Percentiles rank a stretch among this genome's conserved stretches.
These are phyloP conservation scores for Filosporella fistucella DNA, from an alignment of 495 filamentous ascomycete species.

Conservation along the genomic window DNA sequence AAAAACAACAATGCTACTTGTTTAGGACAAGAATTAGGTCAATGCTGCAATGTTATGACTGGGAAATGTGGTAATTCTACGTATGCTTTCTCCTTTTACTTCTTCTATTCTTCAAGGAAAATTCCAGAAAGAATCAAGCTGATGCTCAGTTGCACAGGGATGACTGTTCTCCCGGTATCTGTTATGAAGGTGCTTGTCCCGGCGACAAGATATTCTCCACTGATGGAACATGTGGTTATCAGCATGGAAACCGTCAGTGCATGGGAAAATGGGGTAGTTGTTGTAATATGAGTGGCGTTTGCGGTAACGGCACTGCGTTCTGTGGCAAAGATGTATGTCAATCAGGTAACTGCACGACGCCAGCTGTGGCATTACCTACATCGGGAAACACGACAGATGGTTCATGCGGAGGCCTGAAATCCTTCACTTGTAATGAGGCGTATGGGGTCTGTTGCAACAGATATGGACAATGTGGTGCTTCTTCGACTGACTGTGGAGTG, in stretches of 20 bases:
- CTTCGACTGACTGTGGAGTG: slow-evolving; percentile 6
- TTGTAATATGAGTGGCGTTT: slow-evolving; percentile 24
- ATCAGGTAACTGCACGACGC: slow-evolving; percentile 15
- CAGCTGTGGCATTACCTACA: neutral
- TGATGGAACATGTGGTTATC: slow-evolving; percentile 25
- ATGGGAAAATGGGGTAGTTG: slow-evolving; percentile 27
- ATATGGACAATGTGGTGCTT: slow-evolving; percentile 6
- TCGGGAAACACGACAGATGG: slow-evolving; percentile 16
- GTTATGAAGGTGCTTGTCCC: slow-evolving; percentile 25
- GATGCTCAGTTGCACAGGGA: slow-evolving; percentile 11
- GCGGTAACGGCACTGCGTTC: slow-evolving; percentile 22
- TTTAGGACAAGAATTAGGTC: slow-evolving; percentile 10
- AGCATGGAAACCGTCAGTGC: slow-evolving; percentile 18
- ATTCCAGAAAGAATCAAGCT: neutral
- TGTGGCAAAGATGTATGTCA: slow-evolving; percentile 11
- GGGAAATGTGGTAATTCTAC: slow-evolving; percentile 24
- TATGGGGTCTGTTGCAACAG: slow-evolving; percentile 14
- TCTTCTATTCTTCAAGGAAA: neutral
- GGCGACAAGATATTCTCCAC: slow-evolving; percentile 21
- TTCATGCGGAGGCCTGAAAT: slow-evolving; percentile 5
- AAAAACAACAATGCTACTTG: slow-evolving; percentile 29
- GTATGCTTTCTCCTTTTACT: slow-evolving; percentile 12
- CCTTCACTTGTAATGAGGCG: slow-evolving; percentile 6
- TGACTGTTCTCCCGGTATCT: slow-evolving; percentile 28
- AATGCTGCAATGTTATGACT: slow-evolving; percentile 17